Conservation (phyloP, 768 basidiomycete species). For the Hypholoma fasciculare region DNA sequence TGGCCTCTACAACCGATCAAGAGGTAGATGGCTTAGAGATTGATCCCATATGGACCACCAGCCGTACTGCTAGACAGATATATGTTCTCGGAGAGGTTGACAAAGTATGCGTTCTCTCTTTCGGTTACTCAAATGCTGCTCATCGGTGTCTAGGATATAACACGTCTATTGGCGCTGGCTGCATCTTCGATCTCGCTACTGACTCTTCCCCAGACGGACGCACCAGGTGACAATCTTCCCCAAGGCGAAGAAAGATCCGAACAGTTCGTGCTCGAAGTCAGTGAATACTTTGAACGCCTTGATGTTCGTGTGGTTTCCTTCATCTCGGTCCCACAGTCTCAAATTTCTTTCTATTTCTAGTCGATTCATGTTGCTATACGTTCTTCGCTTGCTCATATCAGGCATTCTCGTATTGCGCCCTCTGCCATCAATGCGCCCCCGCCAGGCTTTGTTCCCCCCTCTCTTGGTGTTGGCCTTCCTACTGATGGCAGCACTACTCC, state of each 20-base stretch:
- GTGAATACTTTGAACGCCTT: constrained; percentile 82
- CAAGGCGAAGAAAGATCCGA: constrained; percentile 84
- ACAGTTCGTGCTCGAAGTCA: constrained; percentile 82
- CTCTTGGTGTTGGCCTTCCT: constrained; percentile 77
- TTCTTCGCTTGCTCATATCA: constrained; percentile 78
- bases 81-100: constrained; percentile 80
- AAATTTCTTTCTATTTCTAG: constrained; percentile 33
- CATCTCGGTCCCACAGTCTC: neutral
- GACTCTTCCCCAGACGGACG: constrained; percentile 82
- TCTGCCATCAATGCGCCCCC: constrained; percentile 86
- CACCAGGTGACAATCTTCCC: constrained; percentile 63
- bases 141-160: constrained; percentile 61
- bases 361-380: constrained; percentile 76
- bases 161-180: constrained; percentile 70
- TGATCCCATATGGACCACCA: constrained; percentile 81
- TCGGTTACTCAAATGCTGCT: neutral
- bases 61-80: constrained; percentile 79
- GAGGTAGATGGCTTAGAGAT: constrained; percentile 45
- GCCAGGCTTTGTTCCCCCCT: constrained; percentile 71
- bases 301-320: constrained; percentile 47
- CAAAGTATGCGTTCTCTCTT: constrained; percentile 41
- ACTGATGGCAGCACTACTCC: constrained; percentile 32
- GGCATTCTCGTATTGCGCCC: constrained; percentile 80
- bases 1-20: constrained; percentile 29
- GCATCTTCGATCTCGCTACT: constrained; percentile 79